Conservation (phyloP, 2,329 filamentous ascomycete species). For the Hymenoscyphus albidus region DNA sequence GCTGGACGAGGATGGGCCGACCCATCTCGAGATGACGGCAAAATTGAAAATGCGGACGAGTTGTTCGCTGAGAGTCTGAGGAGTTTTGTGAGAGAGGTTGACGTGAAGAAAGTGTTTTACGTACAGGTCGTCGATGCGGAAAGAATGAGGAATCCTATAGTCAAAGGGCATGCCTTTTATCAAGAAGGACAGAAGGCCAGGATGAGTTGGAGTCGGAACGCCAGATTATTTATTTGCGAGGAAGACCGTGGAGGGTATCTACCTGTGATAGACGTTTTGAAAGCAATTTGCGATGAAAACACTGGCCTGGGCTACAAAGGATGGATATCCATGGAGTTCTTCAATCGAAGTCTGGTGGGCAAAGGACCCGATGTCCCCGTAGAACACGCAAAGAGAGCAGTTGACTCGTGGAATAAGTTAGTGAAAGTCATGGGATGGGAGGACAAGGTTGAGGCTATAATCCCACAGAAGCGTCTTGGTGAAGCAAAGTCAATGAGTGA, state of each 20-base stretch:
- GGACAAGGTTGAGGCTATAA: constrained; percentile 4
- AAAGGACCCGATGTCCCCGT: constrained; percentile 42
- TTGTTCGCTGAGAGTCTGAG: constrained; percentile 42
- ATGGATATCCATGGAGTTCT: constrained; percentile 58
- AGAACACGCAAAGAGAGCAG: constrained; percentile 50
- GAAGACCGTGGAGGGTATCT: constrained; percentile 55
- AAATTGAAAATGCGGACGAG: constrained; percentile 30
- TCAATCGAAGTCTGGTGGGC: constrained; percentile 49
- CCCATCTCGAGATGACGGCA: constrained; percentile 44
- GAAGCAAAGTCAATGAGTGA: neutral
- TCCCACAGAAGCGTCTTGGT: neutral
- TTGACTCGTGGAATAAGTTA: constrained; percentile 45
- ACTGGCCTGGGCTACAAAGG: constrained; percentile 54
- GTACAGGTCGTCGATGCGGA: constrained; percentile 76
- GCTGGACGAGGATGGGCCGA: constrained; percentile 68
- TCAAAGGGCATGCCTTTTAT: constrained; percentile 55
- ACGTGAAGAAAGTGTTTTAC: constrained; percentile 55
- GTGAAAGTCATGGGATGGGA: constrained; percentile 15
- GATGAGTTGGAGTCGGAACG: constrained; percentile 80
- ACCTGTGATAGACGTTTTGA: constrained; percentile 50
- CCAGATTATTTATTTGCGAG: constrained; percentile 52
- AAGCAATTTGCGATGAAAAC: constrained; percentile 47
- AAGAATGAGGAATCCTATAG: constrained; percentile 53
- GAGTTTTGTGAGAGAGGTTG: constrained; percentile 25
- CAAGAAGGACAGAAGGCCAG: constrained; percentile 53